These are phyloP conservation scores for Moesziomyces globuligerus DNA, from an alignment of 1,284 basidiomycete genomes.

Conservation along the genomic window DNA sequence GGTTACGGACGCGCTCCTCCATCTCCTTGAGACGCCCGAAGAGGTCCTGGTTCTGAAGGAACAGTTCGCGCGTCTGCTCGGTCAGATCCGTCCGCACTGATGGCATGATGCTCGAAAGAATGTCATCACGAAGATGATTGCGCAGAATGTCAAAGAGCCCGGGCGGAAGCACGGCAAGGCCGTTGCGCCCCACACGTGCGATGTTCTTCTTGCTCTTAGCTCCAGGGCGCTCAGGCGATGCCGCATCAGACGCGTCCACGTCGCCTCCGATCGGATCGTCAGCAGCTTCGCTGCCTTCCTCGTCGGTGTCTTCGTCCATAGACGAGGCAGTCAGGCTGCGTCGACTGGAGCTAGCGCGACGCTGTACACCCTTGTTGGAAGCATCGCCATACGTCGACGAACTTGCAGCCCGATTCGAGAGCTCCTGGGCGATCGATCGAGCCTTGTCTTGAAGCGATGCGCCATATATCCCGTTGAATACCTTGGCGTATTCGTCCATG, in stretches of 20 bases:
- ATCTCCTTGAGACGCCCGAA: slow-evolving; percentile 41
- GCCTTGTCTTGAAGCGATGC: slow-evolving; percentile 28
- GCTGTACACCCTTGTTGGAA: neutral
- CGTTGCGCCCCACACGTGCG: slow-evolving; percentile 44
- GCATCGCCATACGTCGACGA: slow-evolving; percentile 5
- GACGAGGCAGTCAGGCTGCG: slow-evolving; percentile 15
- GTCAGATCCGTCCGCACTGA: slow-evolving; percentile 44
- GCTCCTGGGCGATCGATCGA: slow-evolving; percentile 32
- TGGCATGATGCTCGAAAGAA: slow-evolving; percentile 45
- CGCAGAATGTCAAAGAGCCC: slow-evolving; percentile 49
- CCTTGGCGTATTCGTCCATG: slow-evolving; percentile 48
- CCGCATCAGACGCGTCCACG: slow-evolving; percentile 2
- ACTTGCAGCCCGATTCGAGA: slow-evolving; percentile 24
- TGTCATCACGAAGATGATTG: slow-evolving; percentile 44
- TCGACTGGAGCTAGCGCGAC: slow-evolving; percentile 15
- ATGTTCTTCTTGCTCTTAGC: slow-evolving; percentile 22
- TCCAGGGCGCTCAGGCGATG: neutral
- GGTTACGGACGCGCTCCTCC: slow-evolving; percentile 44
- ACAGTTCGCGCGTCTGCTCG: slow-evolving; percentile 47
- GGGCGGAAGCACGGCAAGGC: slow-evolving; percentile 45
- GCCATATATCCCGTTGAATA: slow-evolving; percentile 41
- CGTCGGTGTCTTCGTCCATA: slow-evolving; percentile 20
- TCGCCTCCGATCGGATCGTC: slow-evolving; percentile 18
- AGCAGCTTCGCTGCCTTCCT: slow-evolving; percentile 11
- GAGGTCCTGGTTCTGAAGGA: slow-evolving; percentile 46